These are phyloP conservation scores for Pythium chondricola DNA, from an alignment of 352 stramenopile genomes.

Conservation along the genomic window DNA sequence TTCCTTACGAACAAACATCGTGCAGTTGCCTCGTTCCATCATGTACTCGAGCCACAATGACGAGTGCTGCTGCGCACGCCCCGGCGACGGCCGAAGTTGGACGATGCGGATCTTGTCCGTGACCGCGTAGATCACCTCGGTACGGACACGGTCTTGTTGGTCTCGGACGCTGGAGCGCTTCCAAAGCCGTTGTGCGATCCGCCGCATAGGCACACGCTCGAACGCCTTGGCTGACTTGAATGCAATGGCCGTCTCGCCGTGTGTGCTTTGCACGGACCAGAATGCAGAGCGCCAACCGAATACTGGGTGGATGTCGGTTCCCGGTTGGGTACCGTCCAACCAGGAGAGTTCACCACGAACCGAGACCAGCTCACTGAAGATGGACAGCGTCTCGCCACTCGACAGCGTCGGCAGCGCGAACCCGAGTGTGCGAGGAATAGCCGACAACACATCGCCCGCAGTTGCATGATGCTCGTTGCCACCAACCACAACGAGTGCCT, in stretches of 20 bases:
- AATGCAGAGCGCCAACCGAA: slow-evolving; percentile 16
- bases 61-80: slow-evolving; percentile 4
- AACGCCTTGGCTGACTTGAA: slow-evolving; percentile 20
- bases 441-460: not conserved
- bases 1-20: slow-evolving; percentile 11
- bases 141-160: slow-evolving; percentile 2
- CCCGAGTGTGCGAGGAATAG: slow-evolving; percentile 7
- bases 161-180: not conserved
- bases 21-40: not conserved
- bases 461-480: not conserved
- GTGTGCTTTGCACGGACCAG: slow-evolving; percentile 5
- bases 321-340: slow-evolving; percentile 8
- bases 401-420: slow-evolving; percentile 15
- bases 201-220: slow-evolving; percentile 3
- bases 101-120: slow-evolving; percentile 11
- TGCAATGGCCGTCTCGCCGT: not conserved
- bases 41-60: slow-evolving; percentile 18
- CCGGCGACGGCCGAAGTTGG: slow-evolving; percentile 9
- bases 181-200: slow-evolving; percentile 10
- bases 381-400: slow-evolving; percentile 4
- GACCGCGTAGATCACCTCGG: slow-evolving; percentile 6
- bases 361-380: slow-evolving; percentile 9
- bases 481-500: too few species aligned
- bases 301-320: slow-evolving; percentile 3
- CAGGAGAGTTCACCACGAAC: slow-evolving; percentile 12